Conservation (phyloP, 2,329 filamentous ascomycete genomes). For the Rachicladosporium sp. region DNA sequence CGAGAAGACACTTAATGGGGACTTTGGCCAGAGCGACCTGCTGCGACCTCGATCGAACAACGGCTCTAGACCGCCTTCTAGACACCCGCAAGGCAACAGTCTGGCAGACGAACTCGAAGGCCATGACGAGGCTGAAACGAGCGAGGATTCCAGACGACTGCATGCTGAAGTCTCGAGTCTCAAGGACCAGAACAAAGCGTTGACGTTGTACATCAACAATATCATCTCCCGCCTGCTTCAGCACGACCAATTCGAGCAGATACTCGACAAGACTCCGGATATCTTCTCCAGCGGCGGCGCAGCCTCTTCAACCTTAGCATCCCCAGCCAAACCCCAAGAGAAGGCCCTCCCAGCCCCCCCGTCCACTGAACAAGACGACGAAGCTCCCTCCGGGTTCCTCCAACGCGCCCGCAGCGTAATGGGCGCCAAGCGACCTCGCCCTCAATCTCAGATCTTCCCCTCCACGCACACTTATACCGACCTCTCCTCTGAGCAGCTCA, state of each 20-base stretch:
- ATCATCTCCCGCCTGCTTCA: slow-evolving; percentile 92
- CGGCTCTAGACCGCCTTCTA: slow-evolving; percentile 46
- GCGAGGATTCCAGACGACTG: slow-evolving; percentile 50
- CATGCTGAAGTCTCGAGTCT: slow-evolving; percentile 67
- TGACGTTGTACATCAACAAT: slow-evolving; percentile 97
- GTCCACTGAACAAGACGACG: slow-evolving; percentile 31
- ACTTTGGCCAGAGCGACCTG: slow-evolving; percentile 42
- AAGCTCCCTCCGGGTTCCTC: slow-evolving; percentile 32
- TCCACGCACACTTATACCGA: too few relatives aligned
- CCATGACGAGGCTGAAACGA: slow-evolving; percentile 49
- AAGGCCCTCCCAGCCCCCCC: slow-evolving; percentile 66
- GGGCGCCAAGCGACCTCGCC: slow-evolving; percentile 26
- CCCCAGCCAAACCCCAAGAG: slow-evolving; percentile 35
- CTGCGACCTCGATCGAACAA: slow-evolving; percentile 11
- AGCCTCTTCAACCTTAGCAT: not conserved
- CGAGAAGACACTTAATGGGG: slow-evolving; percentile 89
- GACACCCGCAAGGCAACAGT: slow-evolving; percentile 37
- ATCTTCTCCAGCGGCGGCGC: slow-evolving; percentile 5
- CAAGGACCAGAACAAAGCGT: slow-evolving; percentile 91
- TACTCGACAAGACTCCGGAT: slow-evolving; percentile 68
- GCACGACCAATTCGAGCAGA: slow-evolving; percentile 89
- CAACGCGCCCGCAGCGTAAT: slow-evolving; percentile 50
- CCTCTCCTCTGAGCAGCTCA: slow-evolving; percentile 10
- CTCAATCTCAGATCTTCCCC: slow-evolving; percentile 20
- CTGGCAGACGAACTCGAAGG: slow-evolving; percentile 78